Evolutionary conservation across 345 rosid genomes (phyloP), one percentile per base, ranked within the genome.

Genomic region (Nephelium lappaceum): DNA sequence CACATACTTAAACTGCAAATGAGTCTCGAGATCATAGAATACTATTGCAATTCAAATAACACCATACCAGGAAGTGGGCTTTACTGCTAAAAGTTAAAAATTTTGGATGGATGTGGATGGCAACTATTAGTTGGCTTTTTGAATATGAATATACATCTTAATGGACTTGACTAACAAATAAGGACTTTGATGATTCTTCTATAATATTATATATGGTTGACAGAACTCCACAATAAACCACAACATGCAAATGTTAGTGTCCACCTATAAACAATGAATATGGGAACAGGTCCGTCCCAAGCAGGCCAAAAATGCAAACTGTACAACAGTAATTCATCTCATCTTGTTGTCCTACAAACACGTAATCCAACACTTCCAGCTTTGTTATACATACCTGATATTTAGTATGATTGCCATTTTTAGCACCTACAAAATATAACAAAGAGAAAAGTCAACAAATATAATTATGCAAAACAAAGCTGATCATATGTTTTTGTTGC

Each of bases 361-460:
- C 10, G 57, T 42, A 39, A 31, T 10, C 21, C 15, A 75, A 23
- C 65, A 49, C 11, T 82, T 5, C 45, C 11, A 66, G 63, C 67
- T 58, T 19, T 42, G 45, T 72, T 25, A 78, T 67, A 53, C 75
- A 73, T 80, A 90, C 94, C 93, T 88, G 93, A 78, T 79, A 79
- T 76, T 81, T 85, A 31, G 87, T 69, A 86, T 42, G 78, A 57
- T 39, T 80, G 73, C 84, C 91, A 38, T 67, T 84, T 82, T 74
- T 83, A 58, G 81, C 66, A 69, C 91, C 99, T 93, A 76, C 25
- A 73, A 51, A 55, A 76, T 89, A 81, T 78, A 23, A 70, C 51
- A 42, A 79, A 18, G 79, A 74, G 69, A 45, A 18, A 70, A 53
- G 51, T 81, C 65, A 79, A 76, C 15, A 69, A 77, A 45, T 24